phyloP scores from a whole-genome alignment of 1,284 basidiomycete species.

The Grifola frondosa region DNA sequence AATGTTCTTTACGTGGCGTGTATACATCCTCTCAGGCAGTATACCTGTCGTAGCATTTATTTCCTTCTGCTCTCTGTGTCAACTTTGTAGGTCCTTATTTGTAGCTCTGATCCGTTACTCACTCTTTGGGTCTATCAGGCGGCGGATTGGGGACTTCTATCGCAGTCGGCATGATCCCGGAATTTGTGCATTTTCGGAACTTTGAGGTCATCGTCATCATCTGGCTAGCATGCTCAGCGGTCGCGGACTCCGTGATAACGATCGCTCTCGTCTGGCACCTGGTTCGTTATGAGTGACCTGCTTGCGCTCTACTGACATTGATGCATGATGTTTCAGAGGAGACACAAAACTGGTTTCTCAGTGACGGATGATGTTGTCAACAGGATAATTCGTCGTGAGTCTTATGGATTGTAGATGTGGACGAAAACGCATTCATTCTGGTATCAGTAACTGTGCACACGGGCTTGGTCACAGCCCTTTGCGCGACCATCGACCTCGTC shows the following conservation, averaged over 20 bases:
- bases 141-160: slow-evolving; percentile 37
- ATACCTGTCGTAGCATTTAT: slow-evolving; percentile 27
- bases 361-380: slow-evolving; percentile 37
- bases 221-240: slow-evolving; percentile 35
- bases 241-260: slow-evolving; percentile 34
- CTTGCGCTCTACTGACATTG: background rate
- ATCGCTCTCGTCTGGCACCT: slow-evolving; percentile 33
- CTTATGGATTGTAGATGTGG: no score
- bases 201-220: slow-evolving; percentile 38
- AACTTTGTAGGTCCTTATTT: slow-evolving; percentile 28
- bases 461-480: slow-evolving; percentile 34
- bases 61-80: slow-evolving; percentile 28
- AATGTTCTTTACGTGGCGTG: slow-evolving; percentile 44
- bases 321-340: slow-evolving; percentile 29
- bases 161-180: slow-evolving; percentile 33
- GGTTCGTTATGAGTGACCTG: slow-evolving; percentile 19
- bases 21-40: slow-evolving; percentile 37
- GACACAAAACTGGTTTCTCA: slow-evolving; percentile 39
- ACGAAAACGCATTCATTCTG: no score
- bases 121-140: slow-evolving; percentile 17
- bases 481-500: slow-evolving; percentile 32
- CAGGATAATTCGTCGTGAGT: slow-evolving; percentile 44
- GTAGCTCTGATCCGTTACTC: background rate
- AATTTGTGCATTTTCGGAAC: slow-evolving; percentile 36
- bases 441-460: slow-evolving; percentile 37